Evolutionary conservation across 306 rosid species (phyloP), one percentile per base, ranked within the genome.

Genomic region (Corylus heterophylla): DNA sequence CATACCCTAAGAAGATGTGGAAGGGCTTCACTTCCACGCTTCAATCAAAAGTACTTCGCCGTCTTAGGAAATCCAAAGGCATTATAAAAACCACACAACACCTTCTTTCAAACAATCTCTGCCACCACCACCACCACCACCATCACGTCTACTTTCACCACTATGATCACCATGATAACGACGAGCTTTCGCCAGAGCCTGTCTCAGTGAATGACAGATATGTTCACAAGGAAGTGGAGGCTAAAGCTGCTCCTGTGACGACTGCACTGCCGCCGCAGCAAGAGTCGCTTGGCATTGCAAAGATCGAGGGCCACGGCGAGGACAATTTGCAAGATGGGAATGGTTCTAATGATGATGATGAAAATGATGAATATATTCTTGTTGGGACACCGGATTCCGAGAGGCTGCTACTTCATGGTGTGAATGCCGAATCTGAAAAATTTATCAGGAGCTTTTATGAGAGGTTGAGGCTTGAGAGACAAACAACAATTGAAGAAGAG

Each of bases 1-100:
- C 59, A 49, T 44, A 17, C n/a, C 37, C 5, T 48, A 75, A 75
- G 31, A 48, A 48, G 61, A 54, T 29, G 3, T 76, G 79, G 79
- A 76, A 62, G 72, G 7, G 29, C 39, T 42, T 74, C 42, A 22
- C 25, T 47, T 31, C 27, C 8, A 50, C 25, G 16, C 7, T 74
- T 22, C 68, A 29, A 61, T 75, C 58, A 27, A 75, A 18, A 47
- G 11, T 62, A 42, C 8, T 42, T 16, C 9, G 17, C 2, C 7
- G 13, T 48, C 17, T 62, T 1, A 25, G 17, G 11, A 58, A 12
- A 42, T 17, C 58, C 70, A 59, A 44, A 22, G 4, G 7, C 59
- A 13, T 71, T 29, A 29, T 62, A 31, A 62, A 62, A 27, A 62
- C 69, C 42, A 62, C 42, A 5, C 6, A 31, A 12, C 1, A 13